Evolutionary conservation across 148 eudicot genomes (phyloP).

Genomic region (Fallopia convolvulus): DNA sequence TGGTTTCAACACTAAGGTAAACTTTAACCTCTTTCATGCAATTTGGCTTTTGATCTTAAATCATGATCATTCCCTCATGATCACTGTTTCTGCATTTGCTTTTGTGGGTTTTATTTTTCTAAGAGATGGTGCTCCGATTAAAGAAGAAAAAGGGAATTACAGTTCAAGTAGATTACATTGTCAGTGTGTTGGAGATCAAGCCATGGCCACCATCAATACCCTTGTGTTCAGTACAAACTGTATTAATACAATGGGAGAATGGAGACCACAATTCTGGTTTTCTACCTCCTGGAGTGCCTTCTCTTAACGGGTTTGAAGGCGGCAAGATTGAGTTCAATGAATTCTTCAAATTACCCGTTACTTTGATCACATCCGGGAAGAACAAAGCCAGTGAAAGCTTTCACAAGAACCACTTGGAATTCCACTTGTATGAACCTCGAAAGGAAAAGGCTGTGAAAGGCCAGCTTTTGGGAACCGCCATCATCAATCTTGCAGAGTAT

Average conservation of each 20-base stretch:
- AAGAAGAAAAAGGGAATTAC: constrained; percentile 66
- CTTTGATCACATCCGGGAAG: constrained; percentile 33
- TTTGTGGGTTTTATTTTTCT: too few species aligned
- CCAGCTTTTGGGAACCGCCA: constrained; percentile 62
- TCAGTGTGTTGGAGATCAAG: constrained; percentile 61
- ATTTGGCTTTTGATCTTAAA: background rate
- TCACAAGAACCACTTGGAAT: constrained; percentile 69
- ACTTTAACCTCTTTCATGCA: background rate
- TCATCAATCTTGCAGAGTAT: constrained; percentile 61
- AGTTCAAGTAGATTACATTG: constrained; percentile 67
- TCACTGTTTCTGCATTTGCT: too few species aligned
- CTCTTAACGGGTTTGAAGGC: constrained; percentile 39
- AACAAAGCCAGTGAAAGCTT: constrained; percentile 35
- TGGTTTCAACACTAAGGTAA: background rate
- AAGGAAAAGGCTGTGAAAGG: constrained; percentile 69
- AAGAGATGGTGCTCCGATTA: constrained; percentile 66
- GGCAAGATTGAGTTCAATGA: constrained; percentile 54
- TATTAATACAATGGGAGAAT: constrained; percentile 84
- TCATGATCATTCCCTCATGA: background rate
- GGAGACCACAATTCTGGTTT: constrained; percentile 61
- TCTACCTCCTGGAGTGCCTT: constrained; percentile 46
- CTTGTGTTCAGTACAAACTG: constrained; percentile 58
- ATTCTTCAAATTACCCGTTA: constrained; percentile 54
- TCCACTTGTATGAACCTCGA: constrained; percentile 61
- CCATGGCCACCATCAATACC: constrained; percentile 94